Evolutionary conservation across 2,329 filamentous ascomycete species (phyloP).

Genomic region (Apiospora sp.): DNA sequence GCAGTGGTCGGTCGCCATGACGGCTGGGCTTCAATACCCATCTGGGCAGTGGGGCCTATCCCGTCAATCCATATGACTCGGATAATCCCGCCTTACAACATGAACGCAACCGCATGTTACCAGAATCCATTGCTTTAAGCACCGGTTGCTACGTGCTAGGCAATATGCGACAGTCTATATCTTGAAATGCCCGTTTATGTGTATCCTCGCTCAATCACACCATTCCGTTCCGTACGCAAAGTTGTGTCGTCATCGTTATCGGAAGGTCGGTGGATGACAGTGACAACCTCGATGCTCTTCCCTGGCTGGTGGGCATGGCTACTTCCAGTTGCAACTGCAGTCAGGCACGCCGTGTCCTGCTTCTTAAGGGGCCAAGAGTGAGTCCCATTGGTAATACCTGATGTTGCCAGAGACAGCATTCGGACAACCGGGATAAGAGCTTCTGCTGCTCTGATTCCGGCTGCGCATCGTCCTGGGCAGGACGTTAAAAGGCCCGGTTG

Average conservation of each 20-base stretch:
- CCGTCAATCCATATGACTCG: background rate
- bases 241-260: background rate
- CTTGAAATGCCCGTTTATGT: background rate
- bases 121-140: background rate
- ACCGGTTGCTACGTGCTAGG: background rate
- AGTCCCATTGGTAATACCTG: no score
- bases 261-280: background rate
- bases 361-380: background rate
- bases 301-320: background rate
- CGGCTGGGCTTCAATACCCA: background rate
- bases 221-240: no score
- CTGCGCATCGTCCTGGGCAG: conserved; percentile 47
- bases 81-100: background rate
- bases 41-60: background rate
- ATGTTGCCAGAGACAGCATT: background rate
- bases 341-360: background rate
- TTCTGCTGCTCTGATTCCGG: background rate
- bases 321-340: background rate
- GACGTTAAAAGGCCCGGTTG: conserved; percentile 45
- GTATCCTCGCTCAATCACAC: background rate
- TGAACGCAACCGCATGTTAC: background rate
- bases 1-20: background rate
- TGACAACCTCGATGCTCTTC: background rate
- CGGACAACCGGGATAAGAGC: background rate
- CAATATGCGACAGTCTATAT: background rate